phyloP scores from a whole-genome alignment of 148 eudicot genomes.

The Fagopyrum homotropicum region DNA sequence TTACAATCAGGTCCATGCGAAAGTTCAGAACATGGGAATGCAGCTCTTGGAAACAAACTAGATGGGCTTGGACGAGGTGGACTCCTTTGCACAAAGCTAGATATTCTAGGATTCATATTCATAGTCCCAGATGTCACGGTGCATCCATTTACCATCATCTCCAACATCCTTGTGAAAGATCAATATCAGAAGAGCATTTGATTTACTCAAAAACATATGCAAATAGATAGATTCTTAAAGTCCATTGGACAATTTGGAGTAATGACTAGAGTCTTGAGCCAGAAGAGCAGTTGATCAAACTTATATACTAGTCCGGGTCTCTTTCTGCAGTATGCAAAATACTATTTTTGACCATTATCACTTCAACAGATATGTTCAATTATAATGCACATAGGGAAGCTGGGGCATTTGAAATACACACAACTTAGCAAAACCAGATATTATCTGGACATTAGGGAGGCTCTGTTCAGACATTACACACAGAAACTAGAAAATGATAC shows the following conservation, averaged over 20 bases:
- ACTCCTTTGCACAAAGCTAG: background rate
- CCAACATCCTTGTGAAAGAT: background rate
- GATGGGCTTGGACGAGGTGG: background rate
- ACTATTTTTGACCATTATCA: too few relatives aligned
- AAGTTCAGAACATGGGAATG: background rate
- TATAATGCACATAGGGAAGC: too few relatives aligned
- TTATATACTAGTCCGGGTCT: too few relatives aligned
- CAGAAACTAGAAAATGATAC: background rate
- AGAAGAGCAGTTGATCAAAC: too few relatives aligned
- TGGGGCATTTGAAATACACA: too few relatives aligned
- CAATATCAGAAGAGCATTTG: background rate
- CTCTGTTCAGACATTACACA: background rate
- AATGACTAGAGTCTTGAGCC: too few relatives aligned
- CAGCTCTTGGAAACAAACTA: slow-evolving; percentile 3
- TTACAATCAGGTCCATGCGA: background rate
- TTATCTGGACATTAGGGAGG: background rate
- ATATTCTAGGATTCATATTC: background rate
- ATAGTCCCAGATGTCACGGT: background rate
- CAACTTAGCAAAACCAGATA: background rate
- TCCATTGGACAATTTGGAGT: too few relatives aligned
- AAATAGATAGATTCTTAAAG: background rate
- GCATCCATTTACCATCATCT: slow-evolving; percentile 13
- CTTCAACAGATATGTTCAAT: too few relatives aligned
- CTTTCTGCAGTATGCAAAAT: too few relatives aligned
- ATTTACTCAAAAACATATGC: background rate